Base-by-base conservation (phyloP, 169 alveolate genomes). In the Plasmodium falciparum region DNA sequence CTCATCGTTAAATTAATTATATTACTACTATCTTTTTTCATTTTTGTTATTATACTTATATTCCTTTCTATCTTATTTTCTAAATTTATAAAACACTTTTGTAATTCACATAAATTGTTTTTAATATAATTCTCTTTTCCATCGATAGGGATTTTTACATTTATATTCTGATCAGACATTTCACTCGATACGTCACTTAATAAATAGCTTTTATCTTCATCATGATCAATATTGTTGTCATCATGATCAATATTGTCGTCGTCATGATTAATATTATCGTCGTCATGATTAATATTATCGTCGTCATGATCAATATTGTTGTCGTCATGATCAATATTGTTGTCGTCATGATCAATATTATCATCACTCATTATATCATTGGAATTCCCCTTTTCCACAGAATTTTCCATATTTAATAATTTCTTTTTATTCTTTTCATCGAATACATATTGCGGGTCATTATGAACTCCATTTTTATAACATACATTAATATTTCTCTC, bases 1-100 rank as follows among this genome's bases (percentile, higher is more conserved):
- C 61, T 86, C 17, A 61, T 85, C 6, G 5, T 5, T 39, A 39
- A 39, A 39, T 39, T 39, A 5, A 39, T 5, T 39, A 39, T 5
- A 39, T 39, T 39, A 39, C 4, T 39, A 39, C 0, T 39, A 0
- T 39, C 7, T 39, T 39, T 39, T 39, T 39, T 5, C 2, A 39
- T 39, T 39, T 39, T 39, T 5, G 1, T 39, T 39, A 5, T 39
- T 39, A 1, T 22, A 6, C 11, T 74, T 56, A 86, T 17, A 26
- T 58, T 45, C 11, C 9, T 39, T 70, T 83, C 71, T 39, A 74
- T 17, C 26, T 33, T 54, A 50, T 66, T 78, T 66, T 69, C 67
- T 59, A 54, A 58, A 22, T 43, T 52, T 20, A 26, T 29, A 33
- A 73, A 49, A 45, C 62, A 73, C 5, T 24, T 22, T 33, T 47